Evolutionary conservation across 768 basidiomycete species (phyloP).

Genomic region (Naganishia randhawae): DNA sequence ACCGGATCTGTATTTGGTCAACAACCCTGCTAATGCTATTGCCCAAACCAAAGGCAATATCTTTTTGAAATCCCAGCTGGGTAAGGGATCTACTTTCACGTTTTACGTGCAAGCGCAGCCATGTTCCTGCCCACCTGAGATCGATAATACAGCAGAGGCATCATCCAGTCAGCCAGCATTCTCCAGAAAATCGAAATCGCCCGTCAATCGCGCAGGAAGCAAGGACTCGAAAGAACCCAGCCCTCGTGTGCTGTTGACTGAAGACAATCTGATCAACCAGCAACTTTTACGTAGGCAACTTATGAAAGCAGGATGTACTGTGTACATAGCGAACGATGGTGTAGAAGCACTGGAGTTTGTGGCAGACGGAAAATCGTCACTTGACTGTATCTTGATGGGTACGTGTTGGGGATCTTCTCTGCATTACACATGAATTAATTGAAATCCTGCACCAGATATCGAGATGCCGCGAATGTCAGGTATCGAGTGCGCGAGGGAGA

Average conservation of each 20-base stretch:
- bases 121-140: constrained; percentile 1
- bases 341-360: constrained; percentile 31
- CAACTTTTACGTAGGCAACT: constrained; percentile 25
- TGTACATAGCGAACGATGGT: constrained; percentile 28
- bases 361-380: not conserved
- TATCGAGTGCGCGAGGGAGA: constrained; percentile 30
- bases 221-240: not conserved
- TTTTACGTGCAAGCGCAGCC: constrained; percentile 28
- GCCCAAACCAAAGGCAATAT: constrained; percentile 26
- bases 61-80: constrained; percentile 30
- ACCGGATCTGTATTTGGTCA: not conserved
- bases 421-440: not conserved
- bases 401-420: not conserved
- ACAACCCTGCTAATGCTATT: not conserved
- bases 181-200: not conserved
- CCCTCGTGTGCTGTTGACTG: constrained; percentile 22
- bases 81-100: constrained; percentile 31
- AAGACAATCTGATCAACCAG: constrained; percentile 32
- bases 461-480: constrained; percentile 35
- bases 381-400: constrained; percentile 23
- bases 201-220: not conserved
- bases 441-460: constrained; percentile 23
- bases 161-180: not conserved
- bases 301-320: constrained; percentile 29
- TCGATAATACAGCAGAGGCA: not conserved